These are phyloP conservation scores for Leccinum incarnatum DNA, from an alignment of 768 basidiomycete species.

Conservation along the genomic window DNA sequence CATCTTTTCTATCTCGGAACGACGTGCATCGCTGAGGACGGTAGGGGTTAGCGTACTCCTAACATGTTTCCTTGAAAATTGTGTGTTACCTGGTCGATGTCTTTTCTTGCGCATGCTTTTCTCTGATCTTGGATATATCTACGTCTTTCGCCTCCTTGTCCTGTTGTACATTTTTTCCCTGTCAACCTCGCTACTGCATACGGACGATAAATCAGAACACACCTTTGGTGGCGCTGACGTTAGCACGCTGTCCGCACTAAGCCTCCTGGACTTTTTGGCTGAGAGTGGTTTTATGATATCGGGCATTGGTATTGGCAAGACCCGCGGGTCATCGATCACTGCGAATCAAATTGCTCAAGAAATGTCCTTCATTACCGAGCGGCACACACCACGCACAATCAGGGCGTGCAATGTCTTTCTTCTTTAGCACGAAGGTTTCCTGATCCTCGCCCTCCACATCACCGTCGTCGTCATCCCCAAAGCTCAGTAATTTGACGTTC, in stretches of 20 bases:
- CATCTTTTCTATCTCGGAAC: conserved; percentile 81
- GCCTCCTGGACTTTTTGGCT: not conserved
- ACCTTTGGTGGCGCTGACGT: conserved; percentile 18
- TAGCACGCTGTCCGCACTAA: not conserved
- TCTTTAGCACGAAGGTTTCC: conserved; percentile 55
- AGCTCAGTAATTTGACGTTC: conserved; percentile 87
- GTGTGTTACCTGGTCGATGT: conserved; percentile 51
- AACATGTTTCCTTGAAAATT: not conserved
- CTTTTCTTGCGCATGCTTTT: conserved; percentile 72
- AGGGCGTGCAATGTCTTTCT: conserved; percentile 80
- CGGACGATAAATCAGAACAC: not conserved
- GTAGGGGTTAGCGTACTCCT: conserved; percentile 1
- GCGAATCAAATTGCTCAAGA: conserved; percentile 2
- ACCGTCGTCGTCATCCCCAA: conserved; percentile 73
- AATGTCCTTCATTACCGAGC: not conserved
- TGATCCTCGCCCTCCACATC: conserved; percentile 57
- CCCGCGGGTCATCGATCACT: conserved; percentile 24
- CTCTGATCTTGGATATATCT: conserved; percentile 71
- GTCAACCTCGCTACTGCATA: not conserved
- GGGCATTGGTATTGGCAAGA: conserved; percentile 7
- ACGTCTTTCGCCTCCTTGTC: conserved; percentile 22
- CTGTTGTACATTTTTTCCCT: not conserved
- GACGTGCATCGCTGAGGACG: conserved; percentile 52
- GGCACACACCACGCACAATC: conserved; percentile 58
- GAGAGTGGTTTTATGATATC: conserved; percentile 5